Conservation (phyloP, 2,329 filamentous ascomycete species). For the Scedosporium boydii region DNA sequence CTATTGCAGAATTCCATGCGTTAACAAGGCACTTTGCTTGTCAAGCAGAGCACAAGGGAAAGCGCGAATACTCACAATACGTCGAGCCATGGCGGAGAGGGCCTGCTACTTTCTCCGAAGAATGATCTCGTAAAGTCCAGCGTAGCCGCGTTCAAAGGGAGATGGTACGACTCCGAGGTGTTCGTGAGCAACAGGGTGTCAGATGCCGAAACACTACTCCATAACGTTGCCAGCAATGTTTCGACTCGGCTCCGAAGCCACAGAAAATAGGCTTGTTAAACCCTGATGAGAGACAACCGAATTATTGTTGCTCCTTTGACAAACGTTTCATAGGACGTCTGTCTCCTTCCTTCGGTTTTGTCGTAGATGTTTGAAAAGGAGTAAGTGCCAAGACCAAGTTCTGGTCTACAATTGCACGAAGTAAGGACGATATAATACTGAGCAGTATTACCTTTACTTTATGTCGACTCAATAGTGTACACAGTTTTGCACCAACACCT, state of each 20-base stretch:
- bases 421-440: not conserved
- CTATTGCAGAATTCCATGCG: constrained; percentile 19
- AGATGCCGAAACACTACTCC: not conserved
- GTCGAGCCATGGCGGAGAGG: constrained; percentile 1
- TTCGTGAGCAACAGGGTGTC: not conserved
- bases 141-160: not conserved
- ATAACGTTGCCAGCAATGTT: not conserved
- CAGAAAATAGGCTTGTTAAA: not conserved
- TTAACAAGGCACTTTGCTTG: not conserved
- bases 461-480: no score
- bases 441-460: no score
- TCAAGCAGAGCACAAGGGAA: not conserved
- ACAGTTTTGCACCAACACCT: not conserved
- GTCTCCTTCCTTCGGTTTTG: no score
- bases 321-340: no score
- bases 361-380: not conserved
- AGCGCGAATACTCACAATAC: constrained; percentile 9
- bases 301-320: no score
- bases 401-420: not conserved
- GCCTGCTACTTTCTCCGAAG: not conserved
- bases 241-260: not conserved
- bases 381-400: not conserved
- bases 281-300: not conserved
- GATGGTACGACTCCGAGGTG: not conserved
- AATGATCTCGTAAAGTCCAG: not conserved